Evolutionary conservation across 139 green algal genomes (phyloP).

Genomic region (Haematococcus sp.): DNA sequence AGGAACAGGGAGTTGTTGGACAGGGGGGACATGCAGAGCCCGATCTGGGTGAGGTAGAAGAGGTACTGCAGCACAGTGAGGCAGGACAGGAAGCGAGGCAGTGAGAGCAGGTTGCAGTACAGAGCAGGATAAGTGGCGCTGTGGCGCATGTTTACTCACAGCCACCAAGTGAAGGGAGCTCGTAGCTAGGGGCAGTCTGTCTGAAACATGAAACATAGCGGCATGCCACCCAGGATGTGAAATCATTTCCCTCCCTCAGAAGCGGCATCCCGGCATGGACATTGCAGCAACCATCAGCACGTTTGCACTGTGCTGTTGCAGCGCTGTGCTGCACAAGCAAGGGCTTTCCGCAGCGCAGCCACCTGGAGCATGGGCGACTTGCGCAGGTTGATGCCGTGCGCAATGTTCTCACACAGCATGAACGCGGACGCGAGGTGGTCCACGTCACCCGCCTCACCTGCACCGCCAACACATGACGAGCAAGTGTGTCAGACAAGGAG

Average conservation of each 20-base stretch:
- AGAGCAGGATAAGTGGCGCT: conserved; percentile 62
- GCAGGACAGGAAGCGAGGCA: not conserved
- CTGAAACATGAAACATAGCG: not conserved
- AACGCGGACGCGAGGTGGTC: conserved; percentile 94
- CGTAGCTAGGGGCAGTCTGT: not conserved
- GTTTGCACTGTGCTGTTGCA: not conserved
- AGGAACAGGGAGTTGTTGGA: conserved; percentile 99
- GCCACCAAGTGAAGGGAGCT: not conserved
- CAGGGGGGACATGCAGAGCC: conserved; percentile 93
- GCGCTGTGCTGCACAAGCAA: not conserved
- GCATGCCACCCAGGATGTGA: not conserved
- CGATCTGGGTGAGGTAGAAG: conserved; percentile 80
- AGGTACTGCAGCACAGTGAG: conserved; percentile 52
- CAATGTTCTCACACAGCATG: conserved; percentile 95
- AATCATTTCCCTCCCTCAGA: too few species aligned
- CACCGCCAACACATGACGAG: not conserved
- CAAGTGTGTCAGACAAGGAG: not conserved
- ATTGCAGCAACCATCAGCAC: too few species aligned
- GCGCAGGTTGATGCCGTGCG: conserved; percentile 98
- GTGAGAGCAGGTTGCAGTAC: conserved; percentile 9
- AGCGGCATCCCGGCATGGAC: too few species aligned
- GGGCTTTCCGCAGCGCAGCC: not conserved
- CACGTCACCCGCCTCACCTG: conserved; percentile 90
- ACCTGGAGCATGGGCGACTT: conserved; percentile 81
- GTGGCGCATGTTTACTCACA: not conserved